Base-by-base conservation (phyloP, 78 protist genomes). In the Chrysochromulina tobinii region DNA sequence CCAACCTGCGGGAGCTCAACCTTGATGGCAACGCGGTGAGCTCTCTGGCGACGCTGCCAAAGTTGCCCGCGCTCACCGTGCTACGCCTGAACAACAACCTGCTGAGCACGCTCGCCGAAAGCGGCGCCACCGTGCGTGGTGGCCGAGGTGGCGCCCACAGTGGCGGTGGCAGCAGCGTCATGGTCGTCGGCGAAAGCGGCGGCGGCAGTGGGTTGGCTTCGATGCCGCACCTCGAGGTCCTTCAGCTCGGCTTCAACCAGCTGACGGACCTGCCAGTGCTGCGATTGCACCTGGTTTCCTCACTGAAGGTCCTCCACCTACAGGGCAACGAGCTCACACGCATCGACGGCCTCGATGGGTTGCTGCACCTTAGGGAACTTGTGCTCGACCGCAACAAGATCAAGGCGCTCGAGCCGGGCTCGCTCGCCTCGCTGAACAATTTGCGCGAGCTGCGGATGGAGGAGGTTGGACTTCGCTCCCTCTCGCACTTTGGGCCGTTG, bases 381-480 rank as follows among this genome's bases (percentile, higher is more conserved):
- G 9, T 68, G 9, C 81, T 94, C 79, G 96, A 94, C 68, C 87
- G 58, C 50, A 93, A 93, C 68, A 12, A 20, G 20, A 53, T 90
- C 61, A 50, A 64, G 3, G 48, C 57, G 17, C 59, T 93, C 27
- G 91, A 81, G 17, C 50, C 58, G 48, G 25, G 12, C 50, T 8
- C 59, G 11, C 53, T 90, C 21, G 18, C 50, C 1, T 1, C 9
- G 23, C 51, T 89, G 53, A 0, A 2, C 1, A 0, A 0, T 1
- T 51, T 90, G 57, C n/a, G 21, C 17, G 95, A 81, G 27, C 87
- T 93, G 50, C 92, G 81, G 14, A 54, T 58, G 17, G 90, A 90
- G 11, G 96, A 94, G 87, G 91, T 91, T 69, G 91, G 81, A 18
- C 89, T 94, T 21, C 72, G 87, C 66, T 17, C 81, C 15, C 90